A percentile compares a stretch with the other conserved stretches of the same genome.
phyloP scores from a whole-genome alignment of 495 filamentous ascomycete species.

The Aspergillus carlsbadensis region DNA sequence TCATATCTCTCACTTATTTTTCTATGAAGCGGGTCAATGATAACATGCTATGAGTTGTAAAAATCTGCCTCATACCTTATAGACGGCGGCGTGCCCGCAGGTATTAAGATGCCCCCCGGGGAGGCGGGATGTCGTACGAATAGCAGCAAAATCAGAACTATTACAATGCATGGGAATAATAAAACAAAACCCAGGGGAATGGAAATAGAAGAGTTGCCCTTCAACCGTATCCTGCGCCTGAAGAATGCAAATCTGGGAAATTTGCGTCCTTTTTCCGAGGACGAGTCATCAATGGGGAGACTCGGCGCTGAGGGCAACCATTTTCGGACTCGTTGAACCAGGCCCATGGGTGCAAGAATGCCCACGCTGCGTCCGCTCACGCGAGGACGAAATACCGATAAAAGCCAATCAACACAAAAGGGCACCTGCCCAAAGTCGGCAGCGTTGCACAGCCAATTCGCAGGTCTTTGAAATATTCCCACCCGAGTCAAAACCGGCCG shows the following conservation, averaged over 20 bases:
- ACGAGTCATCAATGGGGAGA: slow-evolving; percentile 60
- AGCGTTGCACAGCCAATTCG: slow-evolving; percentile 4
- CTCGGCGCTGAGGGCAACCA: slow-evolving; percentile 61
- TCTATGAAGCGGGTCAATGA: slow-evolving; percentile 46
- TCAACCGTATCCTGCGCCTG: slow-evolving; percentile 82
- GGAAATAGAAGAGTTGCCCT: slow-evolving; percentile 90
- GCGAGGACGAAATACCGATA: slow-evolving; percentile 22
- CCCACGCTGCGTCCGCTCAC: slow-evolving; percentile 27
- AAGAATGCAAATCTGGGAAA: slow-evolving; percentile 76
- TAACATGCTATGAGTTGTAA: neutral
- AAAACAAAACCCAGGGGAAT: slow-evolving; percentile 92
- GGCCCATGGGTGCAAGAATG: slow-evolving; percentile 52
- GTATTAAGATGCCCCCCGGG: slow-evolving; percentile 79
- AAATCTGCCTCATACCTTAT: slow-evolving; percentile 67
- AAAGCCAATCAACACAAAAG: slow-evolving; percentile 24
- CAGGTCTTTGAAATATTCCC: neutral
- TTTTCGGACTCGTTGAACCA: slow-evolving; percentile 62
- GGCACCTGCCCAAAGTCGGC: slow-evolving; percentile 14
- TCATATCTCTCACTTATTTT: slow-evolving; percentile 98
- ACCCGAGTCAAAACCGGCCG: slow-evolving; percentile 11
- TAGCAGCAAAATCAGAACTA: slow-evolving; percentile 85
- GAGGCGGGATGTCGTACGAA: slow-evolving; percentile 88
- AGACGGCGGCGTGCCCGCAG: slow-evolving; percentile 82
- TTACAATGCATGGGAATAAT: slow-evolving; percentile 87
- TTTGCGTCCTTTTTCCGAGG: slow-evolving; percentile 51